phyloP scores from a whole-genome alignment of 2,329 filamentous ascomycete species.

The Aureobasidium leucospermi region DNA sequence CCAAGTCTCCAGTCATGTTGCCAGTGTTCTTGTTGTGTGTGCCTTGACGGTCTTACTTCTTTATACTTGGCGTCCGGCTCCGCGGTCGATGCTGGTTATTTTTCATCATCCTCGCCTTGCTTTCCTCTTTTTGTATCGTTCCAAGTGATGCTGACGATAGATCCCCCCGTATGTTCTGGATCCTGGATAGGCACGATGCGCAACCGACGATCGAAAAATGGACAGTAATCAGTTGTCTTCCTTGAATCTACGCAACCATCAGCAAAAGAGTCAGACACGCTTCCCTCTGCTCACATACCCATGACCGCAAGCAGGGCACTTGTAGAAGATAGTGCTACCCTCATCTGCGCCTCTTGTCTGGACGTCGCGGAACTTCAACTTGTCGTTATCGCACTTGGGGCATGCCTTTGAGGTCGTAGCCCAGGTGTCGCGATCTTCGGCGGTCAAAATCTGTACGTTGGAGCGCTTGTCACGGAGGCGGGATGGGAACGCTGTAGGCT shows the following conservation, averaged over 20 bases:
- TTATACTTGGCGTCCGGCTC: no score
- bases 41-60: no score
- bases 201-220: no score
- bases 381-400: conserved; percentile 69
- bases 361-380: conserved; percentile 77
- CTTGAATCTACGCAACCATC: conserved; percentile 26
- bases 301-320: conserved; percentile 70
- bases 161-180: no score
- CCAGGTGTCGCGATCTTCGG: conserved; percentile 64
- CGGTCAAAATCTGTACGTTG: conserved; percentile 73
- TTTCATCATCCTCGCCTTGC: no score
- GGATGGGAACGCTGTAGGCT: conserved; percentile 84
- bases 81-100: no score
- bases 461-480: conserved; percentile 78
- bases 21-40: no score
- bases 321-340: conserved; percentile 87
- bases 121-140: no score
- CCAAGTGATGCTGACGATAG: no score
- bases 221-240: conserved; percentile 49
- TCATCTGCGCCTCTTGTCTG: conserved; percentile 91
- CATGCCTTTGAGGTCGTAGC: conserved; percentile 64
- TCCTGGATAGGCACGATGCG: no score
- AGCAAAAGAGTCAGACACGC: background rate
- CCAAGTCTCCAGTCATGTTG: no score
- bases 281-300: conserved; percentile 48